Evolutionary conservation across 768 basidiomycete genomes (phyloP), one percentile per base, ranked within the genome.

Genomic region (Myochromella boudieri): DNA sequence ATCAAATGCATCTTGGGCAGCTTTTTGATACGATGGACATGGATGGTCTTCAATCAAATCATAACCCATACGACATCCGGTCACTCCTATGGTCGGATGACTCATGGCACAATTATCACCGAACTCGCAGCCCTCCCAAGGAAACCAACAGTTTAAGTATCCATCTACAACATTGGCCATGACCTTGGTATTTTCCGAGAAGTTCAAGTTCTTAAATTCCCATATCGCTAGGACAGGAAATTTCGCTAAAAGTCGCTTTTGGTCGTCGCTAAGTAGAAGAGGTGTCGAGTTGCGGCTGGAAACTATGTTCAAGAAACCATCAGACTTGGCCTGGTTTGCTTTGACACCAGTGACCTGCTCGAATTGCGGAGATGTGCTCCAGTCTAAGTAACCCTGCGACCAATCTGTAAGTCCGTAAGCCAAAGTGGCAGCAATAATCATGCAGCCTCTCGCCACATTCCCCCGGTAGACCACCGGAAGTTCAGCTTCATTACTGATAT

Each of bases 181-280:
- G 18, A 15, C 27, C 20, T 14, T 25, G 11, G 3, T 37, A 10
- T 14, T 20, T 6, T 37, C 50, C 18, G 18, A 38, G 21, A 44
- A 42, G 15, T 39, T 36, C 5, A 59, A 6, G 29, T 49, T 57
- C 27, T 59, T 59, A 42, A 59, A 59, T 21, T 59, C 55, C 53
- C 50, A 56, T 1, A 47, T 26, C 3, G 33, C 49, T 11, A 59
- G 28, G 12, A 39, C 49, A 2, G 45, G 52, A 29, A 52, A 51
- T 9, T 10, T 18, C 6, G n/a, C n/a, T n/a, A n/a, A n/a, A n/a
- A n/a, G n/a, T n/a, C n/a, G n/a, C n/a, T n/a, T n/a, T n/a, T n/a
- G n/a, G n/a, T n/a, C n/a, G n/a, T n/a, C n/a, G n/a, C n/a, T n/a
- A n/a, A n/a, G n/a, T 36, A 24, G 8, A 22, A 27, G 9, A 3